Percentiles rank a stretch among this genome's conserved stretches.
Evolutionary conservation across 2,329 filamentous ascomycete genomes (phyloP).

Genomic region (Cordyceps fumosorosea): DNA sequence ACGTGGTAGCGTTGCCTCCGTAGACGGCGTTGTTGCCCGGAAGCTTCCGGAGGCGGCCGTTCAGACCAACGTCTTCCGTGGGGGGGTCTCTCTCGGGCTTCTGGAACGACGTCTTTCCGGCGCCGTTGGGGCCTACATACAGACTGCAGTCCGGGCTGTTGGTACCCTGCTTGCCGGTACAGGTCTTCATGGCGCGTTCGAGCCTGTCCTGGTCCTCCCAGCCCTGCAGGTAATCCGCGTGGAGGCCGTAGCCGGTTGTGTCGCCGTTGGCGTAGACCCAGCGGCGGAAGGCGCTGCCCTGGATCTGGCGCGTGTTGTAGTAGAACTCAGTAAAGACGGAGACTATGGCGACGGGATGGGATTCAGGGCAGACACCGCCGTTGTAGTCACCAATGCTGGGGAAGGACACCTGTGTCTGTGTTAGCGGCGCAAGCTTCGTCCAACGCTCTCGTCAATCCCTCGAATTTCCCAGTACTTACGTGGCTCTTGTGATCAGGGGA

Average conservation of each 20-base stretch:
- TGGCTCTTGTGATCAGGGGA: conserved; percentile 49
- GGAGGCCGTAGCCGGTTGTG: conserved; percentile 23
- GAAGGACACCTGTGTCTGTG: conserved; percentile 21
- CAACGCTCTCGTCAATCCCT: too few species aligned
- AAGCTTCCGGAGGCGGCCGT: conserved; percentile 18
- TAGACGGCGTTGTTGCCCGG: conserved; percentile 23
- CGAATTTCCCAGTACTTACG: conserved; percentile 25
- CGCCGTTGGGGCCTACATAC: conserved; percentile 20
- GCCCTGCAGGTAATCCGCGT: conserved; percentile 24
- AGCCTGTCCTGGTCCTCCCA: conserved; percentile 23
- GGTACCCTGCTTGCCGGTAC: conserved; percentile 20
- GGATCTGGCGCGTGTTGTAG: conserved; percentile 31
- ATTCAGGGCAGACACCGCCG: conserved; percentile 30
- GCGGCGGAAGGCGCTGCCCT: conserved; percentile 20
- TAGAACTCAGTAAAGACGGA: conserved; percentile 41
- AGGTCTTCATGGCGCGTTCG: conserved; percentile 21
- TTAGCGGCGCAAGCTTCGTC: neutral
- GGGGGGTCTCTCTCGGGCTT: conserved; percentile 17
- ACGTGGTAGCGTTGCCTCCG: neutral
- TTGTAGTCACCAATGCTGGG: conserved; percentile 24
- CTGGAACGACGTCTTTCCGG: conserved; percentile 16
- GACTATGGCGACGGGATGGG: conserved; percentile 36
- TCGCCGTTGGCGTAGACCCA: conserved; percentile 23
- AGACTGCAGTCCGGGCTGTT: conserved; percentile 19
- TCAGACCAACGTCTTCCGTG: conserved; percentile 21